These are phyloP conservation scores for Lathyrus aphaca DNA, from an alignment of 306 rosid species.

Conservation along the genomic window DNA sequence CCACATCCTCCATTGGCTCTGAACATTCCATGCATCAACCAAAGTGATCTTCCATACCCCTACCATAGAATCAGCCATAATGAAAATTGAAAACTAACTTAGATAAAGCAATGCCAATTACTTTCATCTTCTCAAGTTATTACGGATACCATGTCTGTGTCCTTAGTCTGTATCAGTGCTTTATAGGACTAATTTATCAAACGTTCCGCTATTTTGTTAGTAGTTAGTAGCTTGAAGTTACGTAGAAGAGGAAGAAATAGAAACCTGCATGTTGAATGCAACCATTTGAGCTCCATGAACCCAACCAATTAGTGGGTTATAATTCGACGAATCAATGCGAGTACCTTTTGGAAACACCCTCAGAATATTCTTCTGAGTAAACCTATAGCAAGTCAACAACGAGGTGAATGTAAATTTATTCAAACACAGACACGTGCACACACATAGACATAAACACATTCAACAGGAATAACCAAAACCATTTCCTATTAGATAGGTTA, in stretches of 20 bases:
- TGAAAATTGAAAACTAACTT: constrained; percentile 25
- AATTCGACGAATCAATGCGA: constrained; percentile 94
- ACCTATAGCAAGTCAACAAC: constrained; percentile 54
- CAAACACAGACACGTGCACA: background rate
- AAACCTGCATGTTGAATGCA: constrained; percentile 99
- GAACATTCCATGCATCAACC: constrained; percentile 99
- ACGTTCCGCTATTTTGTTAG: constrained; percentile 17
- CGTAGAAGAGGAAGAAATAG: background rate
- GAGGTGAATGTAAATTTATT: background rate
- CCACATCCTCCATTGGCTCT: constrained; percentile 94
- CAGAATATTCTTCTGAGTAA: constrained; percentile 88
- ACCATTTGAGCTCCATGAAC: constrained; percentile 99
- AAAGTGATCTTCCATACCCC: constrained; percentile 96
- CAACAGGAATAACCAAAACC: background rate
- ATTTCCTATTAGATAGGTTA: background rate
- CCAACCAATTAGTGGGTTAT: constrained; percentile 97
- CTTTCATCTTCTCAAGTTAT: background rate
- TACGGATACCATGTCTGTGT: background rate
- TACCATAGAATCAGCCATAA: constrained; percentile 44
- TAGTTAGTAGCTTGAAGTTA: constrained; percentile 1
- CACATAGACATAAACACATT: background rate
- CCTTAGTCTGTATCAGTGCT: background rate
- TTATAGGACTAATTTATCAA: background rate
- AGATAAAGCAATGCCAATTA: constrained; percentile 11
- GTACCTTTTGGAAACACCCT: constrained; percentile 96